Evolutionary conservation across 805 yeast genomes (phyloP).

Genomic region (Starmera pachycereana): DNA sequence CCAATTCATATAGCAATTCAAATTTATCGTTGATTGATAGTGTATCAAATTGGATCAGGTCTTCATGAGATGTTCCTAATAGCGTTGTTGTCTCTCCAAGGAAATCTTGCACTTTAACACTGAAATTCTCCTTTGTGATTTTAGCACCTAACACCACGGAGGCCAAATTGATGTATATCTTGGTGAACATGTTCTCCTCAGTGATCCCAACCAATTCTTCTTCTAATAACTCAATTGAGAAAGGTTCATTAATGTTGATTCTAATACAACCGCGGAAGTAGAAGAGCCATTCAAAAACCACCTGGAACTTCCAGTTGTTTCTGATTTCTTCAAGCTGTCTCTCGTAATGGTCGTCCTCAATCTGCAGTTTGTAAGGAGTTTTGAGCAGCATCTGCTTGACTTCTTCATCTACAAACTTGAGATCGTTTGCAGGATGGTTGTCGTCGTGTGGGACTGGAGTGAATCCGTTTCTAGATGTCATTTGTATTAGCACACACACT

Average conservation of each 20-base stretch:
- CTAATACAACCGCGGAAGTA: conserved; percentile 41
- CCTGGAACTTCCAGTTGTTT: conserved; percentile 27
- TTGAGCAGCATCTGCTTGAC: conserved; percentile 23
- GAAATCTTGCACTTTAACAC: conserved; percentile 16
- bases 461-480: conserved; percentile 4
- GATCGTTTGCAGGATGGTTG: conserved; percentile 19
- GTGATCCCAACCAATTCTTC: conserved; percentile 43
- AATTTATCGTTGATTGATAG: conserved; percentile 37
- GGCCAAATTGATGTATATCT: conserved; percentile 24
- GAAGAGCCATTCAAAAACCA: conserved; percentile 45
- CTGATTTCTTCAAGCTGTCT: conserved; percentile 22
- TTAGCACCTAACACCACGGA: conserved; percentile 13
- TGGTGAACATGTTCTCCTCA: conserved; percentile 32
- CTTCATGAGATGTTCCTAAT: conserved; percentile 16
- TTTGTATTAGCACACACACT: too few relatives aligned
- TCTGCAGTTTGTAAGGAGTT: conserved; percentile 27
- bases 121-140: conserved; percentile 15
- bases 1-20: conserved; percentile 35
- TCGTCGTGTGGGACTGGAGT: conserved; percentile 11
- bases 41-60: conserved; percentile 24
- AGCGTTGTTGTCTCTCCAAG: conserved; percentile 14
- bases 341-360: conserved; percentile 28
- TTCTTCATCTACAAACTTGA: conserved; percentile 22
- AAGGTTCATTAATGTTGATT: conserved; percentile 34
- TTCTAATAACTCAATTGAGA: conserved; percentile 50